Conservation (phyloP, 257 asterid genomes). For the Nicotiana benthamiana region DNA sequence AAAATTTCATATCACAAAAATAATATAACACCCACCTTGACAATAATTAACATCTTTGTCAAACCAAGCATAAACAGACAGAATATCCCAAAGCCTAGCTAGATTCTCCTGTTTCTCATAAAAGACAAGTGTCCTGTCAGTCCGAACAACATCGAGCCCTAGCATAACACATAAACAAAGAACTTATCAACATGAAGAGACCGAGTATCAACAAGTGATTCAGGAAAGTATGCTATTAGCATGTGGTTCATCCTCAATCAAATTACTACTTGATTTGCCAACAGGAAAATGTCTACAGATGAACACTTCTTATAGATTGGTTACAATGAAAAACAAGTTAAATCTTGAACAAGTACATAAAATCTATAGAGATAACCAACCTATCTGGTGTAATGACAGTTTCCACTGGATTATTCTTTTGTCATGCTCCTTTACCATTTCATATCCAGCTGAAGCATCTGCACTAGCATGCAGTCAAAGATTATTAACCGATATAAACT, state of each 20-base stretch:
- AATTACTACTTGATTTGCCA: neutral
- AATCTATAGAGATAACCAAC: constrained; percentile 32
- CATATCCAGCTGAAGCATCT: constrained; percentile 22
- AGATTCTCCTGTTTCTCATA: constrained; percentile 76
- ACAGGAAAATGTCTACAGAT: neutral
- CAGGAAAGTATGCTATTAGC: neutral
- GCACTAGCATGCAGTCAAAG: neutral
- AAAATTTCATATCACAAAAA: neutral
- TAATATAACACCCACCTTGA: constrained; percentile 55
- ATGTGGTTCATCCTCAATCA: neutral
- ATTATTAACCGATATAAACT: neutral
- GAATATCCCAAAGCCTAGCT: constrained; percentile 82
- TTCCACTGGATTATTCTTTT: constrained; percentile 87
- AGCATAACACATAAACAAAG: constrained; percentile 12
- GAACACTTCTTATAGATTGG: neutral
- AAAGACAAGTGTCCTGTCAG: constrained; percentile 72
- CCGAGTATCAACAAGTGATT: neutral
- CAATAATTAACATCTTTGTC: constrained; percentile 86
- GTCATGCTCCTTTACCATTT: constrained; percentile 28
- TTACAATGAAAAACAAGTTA: neutral
- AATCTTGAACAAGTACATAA: neutral
- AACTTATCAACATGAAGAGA: constrained; percentile 2
- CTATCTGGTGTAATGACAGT: constrained; percentile 90
- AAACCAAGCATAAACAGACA: constrained; percentile 82
- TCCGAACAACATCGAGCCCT: constrained; percentile 93